Conservation (phyloP, 306 rosid species). For the Arachis hypogaea region DNA sequence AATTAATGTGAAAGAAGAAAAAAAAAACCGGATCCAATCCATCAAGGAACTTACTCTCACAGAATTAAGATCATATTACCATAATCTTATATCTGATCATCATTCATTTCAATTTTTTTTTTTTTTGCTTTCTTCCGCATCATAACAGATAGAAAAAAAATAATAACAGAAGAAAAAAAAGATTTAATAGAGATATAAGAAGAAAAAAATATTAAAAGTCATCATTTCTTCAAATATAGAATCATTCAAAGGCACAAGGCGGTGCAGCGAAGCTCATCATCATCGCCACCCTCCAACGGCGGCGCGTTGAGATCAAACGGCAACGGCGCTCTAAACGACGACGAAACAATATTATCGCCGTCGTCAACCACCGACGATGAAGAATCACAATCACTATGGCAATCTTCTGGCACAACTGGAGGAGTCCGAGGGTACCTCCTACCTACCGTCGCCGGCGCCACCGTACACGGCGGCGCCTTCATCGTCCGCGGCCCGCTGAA, state of each 20-base stretch:
- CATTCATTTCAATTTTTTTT: not conserved
- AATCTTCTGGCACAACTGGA: slow-evolving; percentile 73
- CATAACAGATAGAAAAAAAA: slow-evolving; percentile 7
- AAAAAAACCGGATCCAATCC: slow-evolving; percentile 5
- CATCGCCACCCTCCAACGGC: slow-evolving; percentile 53
- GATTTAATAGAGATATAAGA: not conserved
- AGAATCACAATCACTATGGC: slow-evolving; percentile 87
- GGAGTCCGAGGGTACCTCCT: slow-evolving; percentile 58
- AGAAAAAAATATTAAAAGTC: slow-evolving; percentile 39
- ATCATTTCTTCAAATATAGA: slow-evolving; percentile 32
- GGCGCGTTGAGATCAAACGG: slow-evolving; percentile 79
- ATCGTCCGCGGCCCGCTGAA: slow-evolving; percentile 72
- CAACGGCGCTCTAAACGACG: slow-evolving; percentile 55
- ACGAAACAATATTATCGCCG: slow-evolving; percentile 36
- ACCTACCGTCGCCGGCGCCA: slow-evolving; percentile 17
- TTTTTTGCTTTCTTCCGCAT: slow-evolving; percentile 33
- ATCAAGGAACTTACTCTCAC: slow-evolving; percentile 39
- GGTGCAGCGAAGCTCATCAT: slow-evolving; percentile 64
- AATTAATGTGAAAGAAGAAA: not conserved
- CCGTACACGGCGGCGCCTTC: slow-evolving; percentile 1
- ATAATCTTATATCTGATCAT: slow-evolving; percentile 56
- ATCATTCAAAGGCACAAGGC: slow-evolving; percentile 68
- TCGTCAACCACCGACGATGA: slow-evolving; percentile 79
- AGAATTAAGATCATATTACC: slow-evolving; percentile 55
- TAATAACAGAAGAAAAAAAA: slow-evolving; percentile 46